Conservation (phyloP, 2,329 filamentous ascomycete species). For the Ophioceras dolichostomum region DNA sequence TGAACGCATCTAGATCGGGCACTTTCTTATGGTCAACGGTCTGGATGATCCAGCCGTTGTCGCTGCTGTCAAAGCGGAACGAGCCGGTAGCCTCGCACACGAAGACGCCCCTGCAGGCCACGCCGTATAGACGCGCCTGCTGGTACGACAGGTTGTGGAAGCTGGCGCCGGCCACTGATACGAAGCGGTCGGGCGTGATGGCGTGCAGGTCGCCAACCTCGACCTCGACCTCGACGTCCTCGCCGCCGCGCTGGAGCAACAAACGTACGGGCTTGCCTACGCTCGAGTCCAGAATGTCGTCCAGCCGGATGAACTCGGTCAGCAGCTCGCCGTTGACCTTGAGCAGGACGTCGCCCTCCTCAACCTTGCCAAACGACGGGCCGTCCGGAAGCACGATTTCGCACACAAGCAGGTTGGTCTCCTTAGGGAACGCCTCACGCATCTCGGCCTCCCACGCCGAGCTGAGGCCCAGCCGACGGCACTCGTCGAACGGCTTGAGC, state of each 20-base stretch:
- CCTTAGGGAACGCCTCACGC: constrained; percentile 73
- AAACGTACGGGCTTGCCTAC: constrained; percentile 71
- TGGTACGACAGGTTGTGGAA: constrained; percentile 98
- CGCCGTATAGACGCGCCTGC: constrained; percentile 89
- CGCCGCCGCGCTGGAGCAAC: constrained; percentile 76
- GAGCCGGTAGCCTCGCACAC: constrained; percentile 92
- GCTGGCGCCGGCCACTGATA: constrained; percentile 83
- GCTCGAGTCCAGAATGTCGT: constrained; percentile 81
- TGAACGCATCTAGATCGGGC: constrained; percentile 75
- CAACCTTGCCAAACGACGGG: constrained; percentile 73
- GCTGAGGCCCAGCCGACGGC: constrained; percentile 73
- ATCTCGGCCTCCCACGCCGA: constrained; percentile 79
- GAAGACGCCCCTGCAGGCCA: constrained; percentile 84
- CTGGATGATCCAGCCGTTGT: constrained; percentile 89
- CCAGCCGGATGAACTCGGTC: constrained; percentile 83
- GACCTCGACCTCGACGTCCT: constrained; percentile 76
- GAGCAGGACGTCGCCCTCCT: constrained; percentile 88
- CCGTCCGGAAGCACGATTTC: constrained; percentile 90
- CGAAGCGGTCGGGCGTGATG: constrained; percentile 93
- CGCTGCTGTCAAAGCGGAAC: constrained; percentile 83
- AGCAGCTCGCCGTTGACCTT: constrained; percentile 90
- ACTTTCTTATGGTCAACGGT: constrained; percentile 87
- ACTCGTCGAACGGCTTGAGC: constrained; percentile 95
- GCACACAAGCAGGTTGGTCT: constrained; percentile 93
- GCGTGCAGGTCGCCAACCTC: constrained; percentile 80